Base-by-base conservation (phyloP, 805 yeast genomes). In the Candida ficus region DNA sequence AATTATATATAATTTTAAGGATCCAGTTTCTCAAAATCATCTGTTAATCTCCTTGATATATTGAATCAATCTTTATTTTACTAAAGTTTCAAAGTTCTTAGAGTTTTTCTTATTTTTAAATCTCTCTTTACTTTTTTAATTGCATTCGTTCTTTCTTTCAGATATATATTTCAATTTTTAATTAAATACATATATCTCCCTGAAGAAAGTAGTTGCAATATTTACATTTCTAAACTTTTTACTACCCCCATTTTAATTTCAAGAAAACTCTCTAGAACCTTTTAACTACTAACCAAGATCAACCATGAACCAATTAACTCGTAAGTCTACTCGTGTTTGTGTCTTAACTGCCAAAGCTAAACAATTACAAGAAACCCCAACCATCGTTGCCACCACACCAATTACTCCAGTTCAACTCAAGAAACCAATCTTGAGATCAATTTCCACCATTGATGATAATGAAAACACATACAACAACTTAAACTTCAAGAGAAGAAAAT, bases 351-450 rank as follows among this genome's bases (percentile, higher is more conserved):
- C 52, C 39, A 54, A 56, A 51, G 58, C 60, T 54, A 56, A 56
- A 52, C 58, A 52, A 47, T 37, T 42, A 33, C 26, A 42, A 41
- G 46, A 42, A 39, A 19, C 39, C 19, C 5, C 38, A 14, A 11
- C 18, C 17, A 18, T 18, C 18, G n/a, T 8, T 18, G 16, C 28
- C 20, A 26, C 17, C 7, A 3, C 32, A 27, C n/a, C 19, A 16
- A 26, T 34, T 29, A 26, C 13, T 13, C 29, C 29, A 27, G n/a
- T 27, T 16, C 18, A 19, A 30, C 25, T 34, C n/a, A 45, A 47
- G 37, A 56, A 53, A 43, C 59, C 57, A 16, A 52, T 56, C 11
- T 42, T 55, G 33, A 56, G 58, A 49, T 55, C 60, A 30, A 55
- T 55, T 41, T 39, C 49, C 9, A 55, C 58, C 10, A 46, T 56